A percentile compares a stretch with the other conserved stretches of the same genome.
These are phyloP conservation scores for Xylariaceae sp. DNA, from an alignment of 2,329 filamentous ascomycete genomes.

Conservation along the genomic window DNA sequence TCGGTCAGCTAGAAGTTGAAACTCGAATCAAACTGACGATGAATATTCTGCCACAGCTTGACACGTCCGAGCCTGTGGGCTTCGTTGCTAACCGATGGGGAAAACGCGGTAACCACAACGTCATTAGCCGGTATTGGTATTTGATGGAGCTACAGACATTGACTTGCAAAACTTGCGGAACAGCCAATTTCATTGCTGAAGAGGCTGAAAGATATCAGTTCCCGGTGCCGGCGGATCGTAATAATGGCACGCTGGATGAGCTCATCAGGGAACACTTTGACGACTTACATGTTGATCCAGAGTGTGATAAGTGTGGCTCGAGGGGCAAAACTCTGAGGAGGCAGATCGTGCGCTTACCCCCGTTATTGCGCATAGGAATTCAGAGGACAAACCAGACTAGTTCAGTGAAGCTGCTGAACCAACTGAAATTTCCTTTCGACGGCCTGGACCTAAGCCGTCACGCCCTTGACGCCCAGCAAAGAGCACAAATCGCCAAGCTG, in stretches of 20 bases:
- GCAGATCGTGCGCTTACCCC: conserved; percentile 38
- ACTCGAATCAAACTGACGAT: conserved; percentile 58
- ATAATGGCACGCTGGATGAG: conserved; percentile 2
- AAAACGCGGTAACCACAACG: conserved; percentile 65
- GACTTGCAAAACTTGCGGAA: conserved; percentile 57
- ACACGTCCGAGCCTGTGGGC: conserved; percentile 38
- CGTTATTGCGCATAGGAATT: conserved; percentile 68
- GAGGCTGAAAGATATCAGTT: conserved; percentile 13
- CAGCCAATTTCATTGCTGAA: conserved; percentile 3
- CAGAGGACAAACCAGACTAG: conserved; percentile 33
- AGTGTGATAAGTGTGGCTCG: conserved; percentile 12
- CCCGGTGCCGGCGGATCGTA: not conserved
- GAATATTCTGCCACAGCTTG: conserved; percentile 11
- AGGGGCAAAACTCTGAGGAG: conserved; percentile 9
- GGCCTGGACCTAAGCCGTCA: conserved; percentile 54
- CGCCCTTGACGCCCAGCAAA: conserved; percentile 16
- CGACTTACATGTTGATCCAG: not conserved
- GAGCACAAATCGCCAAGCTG: conserved; percentile 14
- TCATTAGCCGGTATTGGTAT: conserved; percentile 75
- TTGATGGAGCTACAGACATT: conserved; percentile 61
- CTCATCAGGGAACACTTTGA: conserved; percentile 4
- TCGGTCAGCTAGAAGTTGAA: conserved; percentile 80
- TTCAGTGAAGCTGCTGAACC: conserved; percentile 63
- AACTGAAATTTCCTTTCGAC: conserved; percentile 72
- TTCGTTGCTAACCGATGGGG: conserved; percentile 72